phyloP scores from a whole-genome alignment of 164 flowering plant genomes.

The Malania oleifera region DNA sequence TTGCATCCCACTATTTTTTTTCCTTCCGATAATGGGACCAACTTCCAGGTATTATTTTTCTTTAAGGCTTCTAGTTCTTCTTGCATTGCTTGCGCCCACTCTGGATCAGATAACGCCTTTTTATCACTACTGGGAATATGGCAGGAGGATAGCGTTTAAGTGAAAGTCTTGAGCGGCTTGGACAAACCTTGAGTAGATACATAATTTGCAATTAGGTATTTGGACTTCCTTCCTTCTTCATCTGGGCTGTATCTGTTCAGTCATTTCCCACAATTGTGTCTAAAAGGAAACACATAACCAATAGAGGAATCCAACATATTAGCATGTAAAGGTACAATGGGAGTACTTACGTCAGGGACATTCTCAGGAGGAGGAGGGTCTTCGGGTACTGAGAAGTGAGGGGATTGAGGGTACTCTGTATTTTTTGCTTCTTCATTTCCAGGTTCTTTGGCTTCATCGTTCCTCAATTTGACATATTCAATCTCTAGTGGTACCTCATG shows the following conservation, averaged over 20 bases:
- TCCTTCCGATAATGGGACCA: too few species aligned
- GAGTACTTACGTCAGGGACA: constrained; percentile 5
- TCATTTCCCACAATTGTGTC: neutral
- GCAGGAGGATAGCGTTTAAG: neutral
- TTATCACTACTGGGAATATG: constrained; percentile 2
- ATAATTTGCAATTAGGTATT: constrained; percentile 4
- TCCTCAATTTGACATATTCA: constrained; percentile 1
- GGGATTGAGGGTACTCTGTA: neutral
- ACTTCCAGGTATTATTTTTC: too few species aligned
- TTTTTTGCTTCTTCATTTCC: neutral
- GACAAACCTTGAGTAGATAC: constrained; percentile 1
- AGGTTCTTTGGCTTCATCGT: neutral
- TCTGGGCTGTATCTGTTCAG: neutral
- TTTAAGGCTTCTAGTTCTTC: neutral
- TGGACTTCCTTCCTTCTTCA: constrained; percentile 1
- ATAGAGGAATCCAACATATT: constrained; percentile 1
- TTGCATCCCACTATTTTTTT: too few species aligned
- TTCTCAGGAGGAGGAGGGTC: constrained; percentile 2
- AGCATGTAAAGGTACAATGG: neutral
- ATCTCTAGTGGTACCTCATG: neutral
- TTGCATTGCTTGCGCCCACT: neutral
- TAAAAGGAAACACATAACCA: constrained; percentile 2
- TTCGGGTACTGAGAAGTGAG: neutral
- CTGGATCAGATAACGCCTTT: neutral
- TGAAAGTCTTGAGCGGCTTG: constrained; percentile 1